Evolutionary conservation across 148 eudicot genomes (phyloP).

Genomic region (Heliosperma pusillum): DNA sequence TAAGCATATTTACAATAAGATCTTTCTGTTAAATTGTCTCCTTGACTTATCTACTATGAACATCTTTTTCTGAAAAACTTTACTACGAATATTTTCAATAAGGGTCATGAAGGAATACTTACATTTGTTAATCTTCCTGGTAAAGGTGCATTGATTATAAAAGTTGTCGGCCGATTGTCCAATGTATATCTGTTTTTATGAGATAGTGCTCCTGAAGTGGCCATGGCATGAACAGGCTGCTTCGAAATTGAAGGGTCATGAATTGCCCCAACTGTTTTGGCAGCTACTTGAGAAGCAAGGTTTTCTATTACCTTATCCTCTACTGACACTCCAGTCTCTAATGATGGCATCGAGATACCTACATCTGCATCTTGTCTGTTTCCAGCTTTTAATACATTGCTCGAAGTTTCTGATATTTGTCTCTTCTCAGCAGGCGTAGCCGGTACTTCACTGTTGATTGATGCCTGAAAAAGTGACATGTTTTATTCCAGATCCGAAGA

Average conservation of each 20-base stretch:
- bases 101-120: constrained; percentile 25
- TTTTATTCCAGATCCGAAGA: not conserved
- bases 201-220: constrained; percentile 49
- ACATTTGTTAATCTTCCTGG: constrained; percentile 72
- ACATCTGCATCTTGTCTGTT: constrained; percentile 33
- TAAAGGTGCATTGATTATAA: constrained; percentile 61
- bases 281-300: constrained; percentile 29
- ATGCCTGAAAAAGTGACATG: constrained; percentile 46
- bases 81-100: not conserved
- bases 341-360: constrained; percentile 31
- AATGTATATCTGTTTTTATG: constrained; percentile 58
- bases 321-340: constrained; percentile 27
- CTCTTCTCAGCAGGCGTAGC: constrained; percentile 48
- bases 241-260: constrained; percentile 43
- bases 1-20: not conserved
- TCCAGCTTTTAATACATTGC: constrained; percentile 34
- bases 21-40: no score
- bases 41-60: no score
- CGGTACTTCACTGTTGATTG: constrained; percentile 53
- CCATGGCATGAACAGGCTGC: constrained; percentile 48
- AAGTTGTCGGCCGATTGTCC: constrained; percentile 81
- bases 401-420: constrained; percentile 42
- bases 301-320: constrained; percentile 34
- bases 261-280: constrained; percentile 21
- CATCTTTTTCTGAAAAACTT: no score